Base-by-base conservation (phyloP, 352 stramenopile genomes). In the Globisporangium perplexum region DNA sequence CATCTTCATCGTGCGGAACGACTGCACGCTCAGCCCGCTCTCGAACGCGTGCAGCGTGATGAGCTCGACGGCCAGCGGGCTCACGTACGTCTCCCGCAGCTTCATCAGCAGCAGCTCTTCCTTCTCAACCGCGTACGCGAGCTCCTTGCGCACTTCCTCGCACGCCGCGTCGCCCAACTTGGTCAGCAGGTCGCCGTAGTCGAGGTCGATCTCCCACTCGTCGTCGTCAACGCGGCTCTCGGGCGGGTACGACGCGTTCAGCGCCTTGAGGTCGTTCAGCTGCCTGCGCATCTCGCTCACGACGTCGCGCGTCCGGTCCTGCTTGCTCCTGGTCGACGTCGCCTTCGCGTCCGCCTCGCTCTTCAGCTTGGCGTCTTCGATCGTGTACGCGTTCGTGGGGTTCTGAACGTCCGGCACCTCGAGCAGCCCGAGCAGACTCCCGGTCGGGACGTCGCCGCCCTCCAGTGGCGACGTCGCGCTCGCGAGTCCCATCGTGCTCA, bases 281-380 rank as follows among this genome's bases (percentile, higher is more conserved):
- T 97, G 72, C 35, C 74, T 65, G 12, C 86, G 83, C 77, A 98
- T 88, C 31, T 89, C 63, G 20, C 47, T 59, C n/a, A 98, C 62
- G n/a, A 92, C 76, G 3, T 78, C 78, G 31, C 88, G 85, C 15
- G 77, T 91, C 4, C 93, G 92, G 54, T 96, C 88, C 47, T 93
- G 82, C 51, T 98, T 96, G 41, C 81, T 91, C 26, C 75, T 59
- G 1, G 71, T 77, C 2, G 70, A 59, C 14, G 65, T 80, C 1
- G 66, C 72, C 12, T 71, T 68, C 5, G 80, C 80, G 52, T 98
- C 88, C 5, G 87, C 84, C 51, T 98, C 90, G 41, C 81, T 93
- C 59, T 96, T 93, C 8, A 93, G 69, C 53, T 96, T 95, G 41
- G 83, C 87, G 20, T 97, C 88, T 65, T 98, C 83, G 53, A 98